A percentile compares a stretch with the other conserved stretches of the same genome.
phyloP scores from a whole-genome alignment of 306 rosid species.

The Macrotyloma uniflorum region DNA sequence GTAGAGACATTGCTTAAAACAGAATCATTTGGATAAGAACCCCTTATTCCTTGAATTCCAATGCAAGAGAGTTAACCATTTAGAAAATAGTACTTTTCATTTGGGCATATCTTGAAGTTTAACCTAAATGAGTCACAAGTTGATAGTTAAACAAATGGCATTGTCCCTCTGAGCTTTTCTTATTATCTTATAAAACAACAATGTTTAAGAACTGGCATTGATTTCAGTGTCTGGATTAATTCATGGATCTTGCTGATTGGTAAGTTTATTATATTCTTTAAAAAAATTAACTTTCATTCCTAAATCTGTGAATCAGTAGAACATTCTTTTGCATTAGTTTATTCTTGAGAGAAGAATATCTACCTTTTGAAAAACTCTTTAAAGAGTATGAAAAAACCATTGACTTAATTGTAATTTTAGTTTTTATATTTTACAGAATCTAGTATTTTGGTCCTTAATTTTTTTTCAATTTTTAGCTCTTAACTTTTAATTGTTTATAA shows the following conservation, averaged over 20 bases:
- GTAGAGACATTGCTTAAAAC: slow-evolving; percentile 53
- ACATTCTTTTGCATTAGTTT: background rate
- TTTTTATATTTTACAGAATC: no score
- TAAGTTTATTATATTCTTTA: background rate
- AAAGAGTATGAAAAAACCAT: no score
- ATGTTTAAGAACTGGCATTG: slow-evolving; percentile 3
- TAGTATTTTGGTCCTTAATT: no score
- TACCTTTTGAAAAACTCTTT: background rate
- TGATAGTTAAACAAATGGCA: slow-evolving; percentile 2
- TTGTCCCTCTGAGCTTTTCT: background rate
- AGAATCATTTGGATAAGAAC: slow-evolving; percentile 40
- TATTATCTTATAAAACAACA: background rate
- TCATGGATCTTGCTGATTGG: background rate
- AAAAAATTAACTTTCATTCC: background rate
- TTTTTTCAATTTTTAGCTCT: no score
- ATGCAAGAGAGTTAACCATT: slow-evolving; percentile 58
- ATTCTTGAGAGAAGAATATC: background rate
- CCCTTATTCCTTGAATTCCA: slow-evolving; percentile 62
- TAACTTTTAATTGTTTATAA: no score
- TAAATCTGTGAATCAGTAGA: background rate
- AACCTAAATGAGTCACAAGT: slow-evolving; percentile 34
- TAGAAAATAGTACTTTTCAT: background rate
- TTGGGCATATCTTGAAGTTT: slow-evolving; percentile 46
- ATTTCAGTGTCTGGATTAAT: background rate
- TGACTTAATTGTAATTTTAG: no score